phyloP scores from a whole-genome alignment of 2,329 filamentous ascomycete genomes.

The Venturia aucupariae region DNA sequence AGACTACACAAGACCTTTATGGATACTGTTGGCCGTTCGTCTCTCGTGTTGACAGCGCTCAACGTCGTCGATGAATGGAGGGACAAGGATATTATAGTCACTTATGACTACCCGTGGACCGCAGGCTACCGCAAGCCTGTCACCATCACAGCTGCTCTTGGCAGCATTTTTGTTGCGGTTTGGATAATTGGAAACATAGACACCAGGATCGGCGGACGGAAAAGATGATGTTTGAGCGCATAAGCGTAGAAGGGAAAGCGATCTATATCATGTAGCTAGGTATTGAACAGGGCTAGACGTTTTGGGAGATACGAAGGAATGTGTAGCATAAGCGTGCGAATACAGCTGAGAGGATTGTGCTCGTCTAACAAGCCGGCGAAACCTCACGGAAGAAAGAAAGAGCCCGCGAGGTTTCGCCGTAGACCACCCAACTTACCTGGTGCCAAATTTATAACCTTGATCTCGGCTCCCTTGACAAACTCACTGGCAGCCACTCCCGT shows the following conservation, averaged over 20 bases:
- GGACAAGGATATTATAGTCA: conserved; percentile 69
- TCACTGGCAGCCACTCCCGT: background rate
- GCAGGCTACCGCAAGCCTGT: conserved; percentile 79
- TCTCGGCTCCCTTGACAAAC: background rate
- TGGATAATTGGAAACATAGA: conserved; percentile 74
- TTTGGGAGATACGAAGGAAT: background rate
- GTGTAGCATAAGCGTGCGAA: background rate
- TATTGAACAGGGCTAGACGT: background rate
- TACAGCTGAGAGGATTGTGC: background rate
- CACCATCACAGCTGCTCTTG: conserved; percentile 63
- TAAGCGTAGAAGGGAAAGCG: background rate
- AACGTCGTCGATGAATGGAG: conserved; percentile 89
- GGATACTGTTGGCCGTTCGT: conserved; percentile 83
- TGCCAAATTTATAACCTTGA: background rate
- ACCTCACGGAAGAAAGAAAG: background rate
- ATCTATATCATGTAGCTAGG: background rate
- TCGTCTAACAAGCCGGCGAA: background rate
- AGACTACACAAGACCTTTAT: conserved; percentile 80
- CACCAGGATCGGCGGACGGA: conserved; percentile 63
- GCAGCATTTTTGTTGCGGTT: conserved; percentile 63
- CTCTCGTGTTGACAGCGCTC: conserved; percentile 66
- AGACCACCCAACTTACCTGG: background rate
- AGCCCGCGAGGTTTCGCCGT: background rate
- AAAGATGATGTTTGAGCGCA: conserved; percentile 15
- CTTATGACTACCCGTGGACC: conserved; percentile 72